phyloP scores from a whole-genome alignment of 75 land plant genomes.

The Selaginella moellendorffii region DNA sequence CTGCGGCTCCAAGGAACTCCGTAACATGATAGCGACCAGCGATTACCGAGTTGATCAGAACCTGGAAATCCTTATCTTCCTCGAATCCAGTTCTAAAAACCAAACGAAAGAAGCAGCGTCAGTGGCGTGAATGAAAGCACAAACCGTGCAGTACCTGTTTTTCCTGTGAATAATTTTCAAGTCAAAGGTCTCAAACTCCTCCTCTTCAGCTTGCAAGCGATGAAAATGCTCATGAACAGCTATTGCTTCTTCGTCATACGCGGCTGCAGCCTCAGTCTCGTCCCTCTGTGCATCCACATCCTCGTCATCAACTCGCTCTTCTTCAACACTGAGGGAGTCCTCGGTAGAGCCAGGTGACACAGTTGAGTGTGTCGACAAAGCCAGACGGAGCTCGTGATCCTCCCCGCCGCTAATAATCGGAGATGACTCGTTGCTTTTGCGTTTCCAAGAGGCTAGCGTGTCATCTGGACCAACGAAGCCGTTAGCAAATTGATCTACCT shows the following conservation, averaged over 20 bases:
- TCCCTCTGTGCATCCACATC: background rate
- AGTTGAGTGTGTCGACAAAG: conserved; percentile 36
- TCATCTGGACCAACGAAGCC: conserved; percentile 34
- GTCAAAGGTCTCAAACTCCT: conserved; percentile 8
- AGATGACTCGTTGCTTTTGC: conserved; percentile 72
- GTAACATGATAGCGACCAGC: conserved; percentile 99
- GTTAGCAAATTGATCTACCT: conserved; percentile 34
- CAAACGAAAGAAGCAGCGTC: no score
- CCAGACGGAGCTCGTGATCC: conserved; percentile 9
- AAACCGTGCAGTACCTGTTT: conserved; percentile 1
- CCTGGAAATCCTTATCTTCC: conserved; percentile 95
- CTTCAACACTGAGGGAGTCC: background rate
- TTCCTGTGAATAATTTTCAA: conserved; percentile 7
- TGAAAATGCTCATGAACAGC: conserved; percentile 9
- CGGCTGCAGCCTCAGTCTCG: conserved; percentile 5
- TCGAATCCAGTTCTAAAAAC: conserved; percentile 88
- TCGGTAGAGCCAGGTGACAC: conserved; percentile 41
- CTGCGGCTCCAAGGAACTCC: conserved; percentile 95
- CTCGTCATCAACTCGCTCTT: background rate
- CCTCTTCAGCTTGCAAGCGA: conserved; percentile 5
- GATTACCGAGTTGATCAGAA: conserved; percentile 83
- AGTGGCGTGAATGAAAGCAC: background rate
- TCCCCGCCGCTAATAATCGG: conserved; percentile 46
- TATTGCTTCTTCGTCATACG: conserved; percentile 7
- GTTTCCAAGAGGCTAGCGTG: conserved; percentile 68